phyloP scores from a whole-genome alignment of 176 grass and related monocot genomes.

The Canna indica region DNA sequence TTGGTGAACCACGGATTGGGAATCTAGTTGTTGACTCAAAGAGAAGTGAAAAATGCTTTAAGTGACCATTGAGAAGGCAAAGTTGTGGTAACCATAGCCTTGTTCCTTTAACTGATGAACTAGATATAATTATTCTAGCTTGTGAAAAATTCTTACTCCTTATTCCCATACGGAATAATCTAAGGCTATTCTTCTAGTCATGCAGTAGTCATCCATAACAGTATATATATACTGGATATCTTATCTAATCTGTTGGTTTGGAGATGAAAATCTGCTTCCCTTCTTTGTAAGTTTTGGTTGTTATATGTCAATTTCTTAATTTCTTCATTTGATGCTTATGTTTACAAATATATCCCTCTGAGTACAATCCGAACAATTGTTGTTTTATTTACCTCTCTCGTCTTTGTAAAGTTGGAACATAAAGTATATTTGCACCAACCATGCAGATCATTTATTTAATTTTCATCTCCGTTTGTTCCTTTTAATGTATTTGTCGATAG shows the following conservation, averaged over 20 bases:
- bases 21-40: background rate
- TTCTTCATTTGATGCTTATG: background rate
- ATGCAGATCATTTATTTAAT: constrained; percentile 70
- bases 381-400: background rate
- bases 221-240: background rate
- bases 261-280: background rate
- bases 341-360: background rate
- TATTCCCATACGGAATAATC: too few relatives aligned
- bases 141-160: too few relatives aligned
- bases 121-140: background rate
- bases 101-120: background rate
- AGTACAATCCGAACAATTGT: background rate
- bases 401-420: background rate
- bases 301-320: background rate
- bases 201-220: background rate
- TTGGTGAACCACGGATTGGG: too few relatives aligned
- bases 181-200: too few relatives aligned
- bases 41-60: background rate
- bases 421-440: background rate
- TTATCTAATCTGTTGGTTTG: background rate
- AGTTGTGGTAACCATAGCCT: background rate
- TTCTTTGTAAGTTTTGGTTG: background rate
- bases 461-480: too few relatives aligned
- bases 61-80: background rate
- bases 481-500: too few relatives aligned